These are phyloP conservation scores for Cyphellophora attinorum DNA, from an alignment of 2,329 filamentous ascomycete species.

Conservation along the genomic window DNA sequence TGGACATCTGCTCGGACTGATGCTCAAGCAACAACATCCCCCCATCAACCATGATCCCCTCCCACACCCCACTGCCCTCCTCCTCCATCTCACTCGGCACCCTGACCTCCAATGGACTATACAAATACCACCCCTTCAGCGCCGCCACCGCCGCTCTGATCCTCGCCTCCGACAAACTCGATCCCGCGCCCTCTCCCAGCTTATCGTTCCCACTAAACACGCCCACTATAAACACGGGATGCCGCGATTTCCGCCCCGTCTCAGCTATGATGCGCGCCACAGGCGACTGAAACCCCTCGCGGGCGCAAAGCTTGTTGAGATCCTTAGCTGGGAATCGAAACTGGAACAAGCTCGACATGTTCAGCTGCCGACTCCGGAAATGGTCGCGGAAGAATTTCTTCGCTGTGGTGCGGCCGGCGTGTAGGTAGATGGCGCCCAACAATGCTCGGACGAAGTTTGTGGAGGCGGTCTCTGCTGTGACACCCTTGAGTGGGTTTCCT, in stretches of 20 bases:
- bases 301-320: conserved; percentile 68
- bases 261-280: conserved; percentile 82
- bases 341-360: conserved; percentile 68
- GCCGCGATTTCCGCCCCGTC: conserved; percentile 74
- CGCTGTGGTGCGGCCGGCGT: conserved; percentile 67
- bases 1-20: too few relatives aligned
- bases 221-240: conserved; percentile 86
- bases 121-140: conserved; percentile 92
- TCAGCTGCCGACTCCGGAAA: conserved; percentile 68
- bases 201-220: conserved; percentile 88
- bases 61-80: conserved; percentile 53
- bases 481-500: conserved; percentile 19
- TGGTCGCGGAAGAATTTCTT: conserved; percentile 78
- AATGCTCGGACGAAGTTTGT: conserved; percentile 74
- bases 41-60: conserved; percentile 60
- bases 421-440: conserved; percentile 74
- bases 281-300: conserved; percentile 81
- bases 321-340: conserved; percentile 81
- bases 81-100: conserved; percentile 62
- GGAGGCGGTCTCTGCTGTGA: conserved; percentile 51
- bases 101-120: conserved; percentile 62
- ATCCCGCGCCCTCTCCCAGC: conserved; percentile 79
- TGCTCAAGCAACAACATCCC: conserved; percentile 58
- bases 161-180: conserved; percentile 67
- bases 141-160: conserved; percentile 72